Evolutionary conservation across 192 early-diverging fungal species (phyloP).

Genomic region (Coemansia sp.): DNA sequence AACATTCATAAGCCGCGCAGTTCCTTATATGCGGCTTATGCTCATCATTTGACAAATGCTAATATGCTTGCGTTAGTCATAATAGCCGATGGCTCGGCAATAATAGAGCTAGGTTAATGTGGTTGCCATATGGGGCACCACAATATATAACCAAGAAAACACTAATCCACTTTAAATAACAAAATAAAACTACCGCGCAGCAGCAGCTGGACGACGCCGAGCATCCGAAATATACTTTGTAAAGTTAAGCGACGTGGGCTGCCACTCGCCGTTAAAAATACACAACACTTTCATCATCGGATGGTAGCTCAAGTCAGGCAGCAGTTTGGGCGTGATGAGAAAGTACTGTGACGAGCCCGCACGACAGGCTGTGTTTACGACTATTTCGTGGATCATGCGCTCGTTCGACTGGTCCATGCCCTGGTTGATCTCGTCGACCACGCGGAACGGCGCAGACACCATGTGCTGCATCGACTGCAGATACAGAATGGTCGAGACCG

Average conservation of each 20-base stretch:
- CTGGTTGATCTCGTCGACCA: constrained; percentile 99
- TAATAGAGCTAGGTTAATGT: no score
- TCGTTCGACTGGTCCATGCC: constrained; percentile 99
- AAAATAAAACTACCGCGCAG: not conserved
- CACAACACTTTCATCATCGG: constrained; percentile 87
- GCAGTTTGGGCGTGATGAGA: constrained; percentile 96
- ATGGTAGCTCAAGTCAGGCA: constrained; percentile 92
- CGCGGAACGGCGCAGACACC: constrained; percentile 87
- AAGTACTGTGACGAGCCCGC: constrained; percentile 72
- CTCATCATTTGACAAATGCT: no score
- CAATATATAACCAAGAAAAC: no score
- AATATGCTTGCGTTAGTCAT: no score
- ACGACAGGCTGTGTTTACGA: constrained; percentile 80
- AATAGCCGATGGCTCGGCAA: no score
- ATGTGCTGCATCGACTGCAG: constrained; percentile 90
- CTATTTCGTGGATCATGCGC: constrained; percentile 87
- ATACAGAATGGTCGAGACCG: constrained; percentile 95
- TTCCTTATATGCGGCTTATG: no score
- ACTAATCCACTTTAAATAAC: no score
- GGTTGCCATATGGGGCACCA: no score
- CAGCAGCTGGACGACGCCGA: constrained; percentile 1
- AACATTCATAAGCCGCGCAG: no score
- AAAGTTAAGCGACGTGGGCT: constrained; percentile 58
- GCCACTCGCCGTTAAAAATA: constrained; percentile 94
- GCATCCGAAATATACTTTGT: constrained; percentile 44